Evolutionary conservation across 805 yeast species (phyloP).

Genomic region (Yarrowia alimentaria): DNA sequence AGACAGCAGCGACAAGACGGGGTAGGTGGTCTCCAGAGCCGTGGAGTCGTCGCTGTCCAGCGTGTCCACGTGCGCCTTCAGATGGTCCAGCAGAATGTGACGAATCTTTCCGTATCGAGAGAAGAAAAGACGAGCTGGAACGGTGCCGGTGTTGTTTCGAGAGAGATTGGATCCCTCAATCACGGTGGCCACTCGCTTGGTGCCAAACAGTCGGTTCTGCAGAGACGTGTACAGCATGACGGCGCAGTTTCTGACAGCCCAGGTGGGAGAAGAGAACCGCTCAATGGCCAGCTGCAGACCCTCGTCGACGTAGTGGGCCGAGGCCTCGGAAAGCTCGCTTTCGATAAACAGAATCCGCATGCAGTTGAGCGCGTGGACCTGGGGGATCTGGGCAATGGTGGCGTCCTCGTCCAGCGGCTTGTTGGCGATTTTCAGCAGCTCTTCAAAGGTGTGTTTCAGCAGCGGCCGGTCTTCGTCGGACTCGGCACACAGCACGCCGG

Average conservation of each 20-base stretch:
- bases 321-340: constrained; percentile 55
- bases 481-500: constrained; percentile 66
- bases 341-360: constrained; percentile 73
- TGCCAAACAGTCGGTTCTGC: constrained; percentile 77
- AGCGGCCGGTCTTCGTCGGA: constrained; percentile 42
- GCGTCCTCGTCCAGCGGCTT: constrained; percentile 49
- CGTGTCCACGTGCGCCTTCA: constrained; percentile 33
- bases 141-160: constrained; percentile 34
- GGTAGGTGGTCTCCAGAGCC: constrained; percentile 63
- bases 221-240: constrained; percentile 88
- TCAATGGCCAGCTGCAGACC: constrained; percentile 61
- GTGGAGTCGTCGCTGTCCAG: constrained; percentile 31
- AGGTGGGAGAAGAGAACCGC: constrained; percentile 62
- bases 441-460: constrained; percentile 50
- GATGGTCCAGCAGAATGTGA: constrained; percentile 45
- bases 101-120: constrained; percentile 57
- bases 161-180: constrained; percentile 18
- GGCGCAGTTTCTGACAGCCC: constrained; percentile 91
- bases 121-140: constrained; percentile 69
- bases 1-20: constrained; percentile 70
- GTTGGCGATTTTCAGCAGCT: constrained; percentile 55
- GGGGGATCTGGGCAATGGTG: constrained; percentile 53
- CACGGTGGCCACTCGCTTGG: constrained; percentile 39
- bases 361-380: constrained; percentile 90
- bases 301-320: constrained; percentile 52